Percentiles rank a stretch among this genome's conserved stretches.
Evolutionary conservation across 257 asterid genomes (phyloP).

Genomic region (Asclepias syriaca): DNA sequence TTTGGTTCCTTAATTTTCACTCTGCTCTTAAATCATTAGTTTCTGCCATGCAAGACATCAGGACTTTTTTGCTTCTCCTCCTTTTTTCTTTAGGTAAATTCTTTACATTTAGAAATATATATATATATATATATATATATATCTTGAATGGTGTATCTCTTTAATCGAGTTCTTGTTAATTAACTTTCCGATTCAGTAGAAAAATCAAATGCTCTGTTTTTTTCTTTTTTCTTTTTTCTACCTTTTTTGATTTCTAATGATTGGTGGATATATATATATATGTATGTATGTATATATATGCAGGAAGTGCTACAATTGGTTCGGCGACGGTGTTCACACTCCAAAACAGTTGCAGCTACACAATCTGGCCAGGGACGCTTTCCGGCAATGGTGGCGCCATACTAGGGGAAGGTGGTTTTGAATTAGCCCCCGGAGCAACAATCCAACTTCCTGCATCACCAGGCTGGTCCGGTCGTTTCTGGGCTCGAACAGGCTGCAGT

Average conservation of each 20-base stretch:
- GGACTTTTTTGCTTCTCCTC: constrained; percentile 5
- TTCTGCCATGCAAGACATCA: not conserved
- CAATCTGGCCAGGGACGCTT: constrained; percentile 90
- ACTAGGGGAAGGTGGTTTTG: constrained; percentile 70
- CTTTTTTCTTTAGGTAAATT: constrained; percentile 11
- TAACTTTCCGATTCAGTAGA: too few relatives aligned
- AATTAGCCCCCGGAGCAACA: constrained; percentile 57
- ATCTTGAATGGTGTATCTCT: not conserved
- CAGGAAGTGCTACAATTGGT: constrained; percentile 29
- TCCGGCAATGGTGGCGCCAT: constrained; percentile 62
- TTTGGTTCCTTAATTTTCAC: not conserved
- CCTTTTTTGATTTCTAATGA: not conserved
- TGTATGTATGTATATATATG: constrained; percentile 1
- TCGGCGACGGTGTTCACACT: constrained; percentile 60
- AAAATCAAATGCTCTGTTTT: not conserved
- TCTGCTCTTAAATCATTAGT: constrained; percentile 3
- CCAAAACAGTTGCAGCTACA: constrained; percentile 61
- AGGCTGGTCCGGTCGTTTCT: constrained; percentile 91
- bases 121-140: too few relatives aligned
- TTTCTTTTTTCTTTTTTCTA: not conserved
- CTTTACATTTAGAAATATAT: too few relatives aligned
- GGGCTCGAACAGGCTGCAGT: constrained; percentile 83
- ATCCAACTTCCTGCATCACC: constrained; percentile 57
- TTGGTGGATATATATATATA: not conserved
- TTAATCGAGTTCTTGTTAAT: too few relatives aligned